Conservation (phyloP, 2,329 filamentous ascomycete species). For the Helotiales sp. region DNA sequence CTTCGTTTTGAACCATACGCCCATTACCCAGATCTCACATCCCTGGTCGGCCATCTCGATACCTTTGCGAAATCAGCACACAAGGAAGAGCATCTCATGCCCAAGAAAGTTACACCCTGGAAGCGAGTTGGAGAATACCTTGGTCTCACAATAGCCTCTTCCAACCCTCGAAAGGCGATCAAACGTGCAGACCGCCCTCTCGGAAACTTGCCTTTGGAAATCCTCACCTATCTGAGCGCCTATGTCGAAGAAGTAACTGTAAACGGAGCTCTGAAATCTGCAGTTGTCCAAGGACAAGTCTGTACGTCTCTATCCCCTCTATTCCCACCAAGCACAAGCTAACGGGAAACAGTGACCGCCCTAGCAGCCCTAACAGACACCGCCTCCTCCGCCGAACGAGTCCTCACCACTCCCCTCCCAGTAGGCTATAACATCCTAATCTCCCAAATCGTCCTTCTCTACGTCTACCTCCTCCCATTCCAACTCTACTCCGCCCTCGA, state of each 20-base stretch:
- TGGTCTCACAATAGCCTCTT: slow-evolving; percentile 73
- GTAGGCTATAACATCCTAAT: slow-evolving; percentile 84
- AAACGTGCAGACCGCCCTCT: slow-evolving; percentile 72
- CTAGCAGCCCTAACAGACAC: slow-evolving; percentile 70
- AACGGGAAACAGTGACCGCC: slow-evolving; percentile 24
- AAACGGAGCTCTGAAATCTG: slow-evolving; percentile 38
- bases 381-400: slow-evolving; percentile 70
- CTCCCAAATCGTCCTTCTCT: slow-evolving; percentile 83
- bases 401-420: slow-evolving; percentile 79
- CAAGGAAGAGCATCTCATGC: slow-evolving; percentile 42
- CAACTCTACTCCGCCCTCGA: slow-evolving; percentile 65
- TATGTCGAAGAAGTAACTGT: slow-evolving; percentile 26
- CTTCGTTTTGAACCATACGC: slow-evolving; percentile 82
- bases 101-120: slow-evolving; percentile 40
- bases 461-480: slow-evolving; percentile 79
- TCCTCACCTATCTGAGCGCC: slow-evolving; percentile 67
- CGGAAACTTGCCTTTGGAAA: slow-evolving; percentile 82
- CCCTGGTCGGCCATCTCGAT: slow-evolving; percentile 69
- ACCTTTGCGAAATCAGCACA: slow-evolving; percentile 67
- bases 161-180: slow-evolving; percentile 75
- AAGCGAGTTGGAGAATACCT: slow-evolving; percentile 71
- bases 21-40: slow-evolving; percentile 71
- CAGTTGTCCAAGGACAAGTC: slow-evolving; percentile 32
- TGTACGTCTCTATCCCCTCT: slow-evolving; percentile 31
- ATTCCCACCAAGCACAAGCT: background rate